Conservation (phyloP, 2,329 filamentous ascomycete species). For the Beauveria sp. region DNA sequence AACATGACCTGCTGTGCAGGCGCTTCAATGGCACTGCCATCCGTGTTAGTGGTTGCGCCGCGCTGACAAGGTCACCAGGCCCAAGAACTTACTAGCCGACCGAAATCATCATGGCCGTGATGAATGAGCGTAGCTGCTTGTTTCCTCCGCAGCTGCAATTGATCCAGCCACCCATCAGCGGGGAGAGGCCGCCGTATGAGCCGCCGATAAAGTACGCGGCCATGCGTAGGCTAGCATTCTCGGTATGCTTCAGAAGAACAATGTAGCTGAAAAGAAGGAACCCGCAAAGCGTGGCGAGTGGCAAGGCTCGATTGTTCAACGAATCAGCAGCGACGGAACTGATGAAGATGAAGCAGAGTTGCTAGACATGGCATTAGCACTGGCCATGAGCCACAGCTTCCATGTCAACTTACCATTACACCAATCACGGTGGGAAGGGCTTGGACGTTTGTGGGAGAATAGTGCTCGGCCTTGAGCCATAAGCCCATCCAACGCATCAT, state of each 20-base stretch:
- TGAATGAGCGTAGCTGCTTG: conserved; percentile 10
- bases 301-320: conserved; percentile 10
- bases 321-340: conserved; percentile 9
- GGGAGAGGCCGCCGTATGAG: conserved; percentile 9
- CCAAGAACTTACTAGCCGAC: conserved; percentile 11
- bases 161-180: conserved; percentile 12
- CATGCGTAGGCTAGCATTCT: background rate
- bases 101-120: conserved; percentile 12
- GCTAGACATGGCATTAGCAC: background rate
- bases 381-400: too few species aligned
- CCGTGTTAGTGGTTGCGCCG: background rate
- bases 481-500: conserved; percentile 12
- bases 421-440: conserved; percentile 6
- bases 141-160: conserved; percentile 11
- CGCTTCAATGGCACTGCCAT: conserved; percentile 7
- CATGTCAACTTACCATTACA: background rate
- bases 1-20: conserved; percentile 12
- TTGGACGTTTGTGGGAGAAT: background rate
- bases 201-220: conserved; percentile 11
- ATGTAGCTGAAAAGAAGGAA: conserved; percentile 11
- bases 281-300: background rate
- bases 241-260: conserved; percentile 1
- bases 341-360: conserved; percentile 10
- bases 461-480: conserved; percentile 6
- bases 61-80: background rate